Evolutionary conservation across 805 yeast genomes (phyloP).

Genomic region (Starmerella kuoi): DNA sequence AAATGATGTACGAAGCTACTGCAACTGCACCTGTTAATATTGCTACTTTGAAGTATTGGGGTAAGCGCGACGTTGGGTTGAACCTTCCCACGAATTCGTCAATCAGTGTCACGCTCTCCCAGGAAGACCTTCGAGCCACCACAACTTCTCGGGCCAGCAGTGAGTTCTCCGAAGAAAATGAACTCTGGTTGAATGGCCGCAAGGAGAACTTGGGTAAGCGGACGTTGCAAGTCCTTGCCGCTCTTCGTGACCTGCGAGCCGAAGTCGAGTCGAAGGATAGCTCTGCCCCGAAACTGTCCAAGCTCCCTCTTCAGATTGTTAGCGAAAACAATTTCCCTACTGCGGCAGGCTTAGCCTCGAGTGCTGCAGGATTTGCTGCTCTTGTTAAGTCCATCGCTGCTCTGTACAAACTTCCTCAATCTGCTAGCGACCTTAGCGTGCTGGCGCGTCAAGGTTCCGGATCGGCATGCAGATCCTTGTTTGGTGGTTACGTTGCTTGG

Average conservation of each 20-base stretch:
- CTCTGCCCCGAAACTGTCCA: conserved; percentile 37
- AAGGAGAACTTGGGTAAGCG: conserved; percentile 55
- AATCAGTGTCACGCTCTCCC: conserved; percentile 85
- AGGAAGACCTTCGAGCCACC: conserved; percentile 77
- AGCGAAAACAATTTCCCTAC: conserved; percentile 97
- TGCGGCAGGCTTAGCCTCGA: neutral
- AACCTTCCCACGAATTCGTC: conserved; percentile 95
- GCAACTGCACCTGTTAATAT: conserved; percentile 95
- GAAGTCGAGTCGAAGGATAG: conserved; percentile 47
- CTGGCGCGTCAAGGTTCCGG: conserved; percentile 98
- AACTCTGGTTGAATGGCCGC: conserved; percentile 76
- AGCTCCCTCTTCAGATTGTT: conserved; percentile 61
- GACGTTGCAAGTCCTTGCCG: conserved; percentile 51
- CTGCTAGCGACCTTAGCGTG: conserved; percentile 71
- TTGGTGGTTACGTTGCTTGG: conserved; percentile 99
- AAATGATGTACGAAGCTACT: conserved; percentile 44
- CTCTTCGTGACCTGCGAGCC: conserved; percentile 55
- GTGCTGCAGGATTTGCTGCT: conserved; percentile 86
- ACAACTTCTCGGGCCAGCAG: conserved; percentile 73
- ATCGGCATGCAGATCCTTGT: conserved; percentile 91
- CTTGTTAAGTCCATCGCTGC: conserved; percentile 79
- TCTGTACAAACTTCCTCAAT: conserved; percentile 74
- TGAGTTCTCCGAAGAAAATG: conserved; percentile 42
- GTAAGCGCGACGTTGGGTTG: conserved; percentile 78
- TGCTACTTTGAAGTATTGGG: conserved; percentile 99